phyloP scores from a whole-genome alignment of 2,329 filamentous ascomycete genomes.

The Zasmidium citrigriseum region DNA sequence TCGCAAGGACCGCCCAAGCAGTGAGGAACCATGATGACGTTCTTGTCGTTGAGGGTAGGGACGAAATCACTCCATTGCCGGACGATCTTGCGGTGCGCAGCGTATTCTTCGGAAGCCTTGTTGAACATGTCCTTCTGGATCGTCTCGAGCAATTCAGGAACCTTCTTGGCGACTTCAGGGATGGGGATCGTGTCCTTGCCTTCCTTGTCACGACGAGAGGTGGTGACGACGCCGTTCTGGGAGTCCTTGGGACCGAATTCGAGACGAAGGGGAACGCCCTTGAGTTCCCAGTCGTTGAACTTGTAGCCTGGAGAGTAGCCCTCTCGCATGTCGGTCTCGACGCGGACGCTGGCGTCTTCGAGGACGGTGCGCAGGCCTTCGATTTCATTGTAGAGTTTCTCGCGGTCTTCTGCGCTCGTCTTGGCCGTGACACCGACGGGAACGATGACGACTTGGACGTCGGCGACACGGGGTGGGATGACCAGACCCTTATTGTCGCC shows the following conservation, averaged over 20 bases:
- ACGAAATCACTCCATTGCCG: slow-evolving; percentile 89
- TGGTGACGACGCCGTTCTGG: slow-evolving; percentile 79
- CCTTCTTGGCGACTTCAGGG: slow-evolving; percentile 67
- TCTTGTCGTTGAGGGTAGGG: slow-evolving; percentile 86
- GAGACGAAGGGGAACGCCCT: slow-evolving; percentile 88
- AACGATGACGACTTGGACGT: slow-evolving; percentile 82
- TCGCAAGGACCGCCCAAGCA: slow-evolving; percentile 84
- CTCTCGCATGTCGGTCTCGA: slow-evolving; percentile 81
- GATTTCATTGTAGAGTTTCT: slow-evolving; percentile 74
- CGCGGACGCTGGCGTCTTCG: slow-evolving; percentile 72
- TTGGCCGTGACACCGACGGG: slow-evolving; percentile 92
- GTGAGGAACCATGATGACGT: slow-evolving; percentile 88
- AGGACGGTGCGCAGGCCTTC: slow-evolving; percentile 70
- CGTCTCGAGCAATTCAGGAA: slow-evolving; percentile 80
- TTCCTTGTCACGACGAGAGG: slow-evolving; percentile 79
- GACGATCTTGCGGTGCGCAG: slow-evolving; percentile 76
- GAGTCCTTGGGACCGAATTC: slow-evolving; percentile 96
- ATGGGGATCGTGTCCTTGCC: slow-evolving; percentile 79
- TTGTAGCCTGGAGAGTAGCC: slow-evolving; percentile 94
- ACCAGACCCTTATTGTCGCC: slow-evolving; percentile 94
- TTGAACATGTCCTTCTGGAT: slow-evolving; percentile 83
- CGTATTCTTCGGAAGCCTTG: slow-evolving; percentile 76
- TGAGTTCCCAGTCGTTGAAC: slow-evolving; percentile 98
- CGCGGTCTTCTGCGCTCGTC: slow-evolving; percentile 75
- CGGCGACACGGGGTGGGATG: slow-evolving; percentile 85